These are phyloP conservation scores for Candida anutae DNA, from an alignment of 1,139 yeast species.

Conservation along the genomic window DNA sequence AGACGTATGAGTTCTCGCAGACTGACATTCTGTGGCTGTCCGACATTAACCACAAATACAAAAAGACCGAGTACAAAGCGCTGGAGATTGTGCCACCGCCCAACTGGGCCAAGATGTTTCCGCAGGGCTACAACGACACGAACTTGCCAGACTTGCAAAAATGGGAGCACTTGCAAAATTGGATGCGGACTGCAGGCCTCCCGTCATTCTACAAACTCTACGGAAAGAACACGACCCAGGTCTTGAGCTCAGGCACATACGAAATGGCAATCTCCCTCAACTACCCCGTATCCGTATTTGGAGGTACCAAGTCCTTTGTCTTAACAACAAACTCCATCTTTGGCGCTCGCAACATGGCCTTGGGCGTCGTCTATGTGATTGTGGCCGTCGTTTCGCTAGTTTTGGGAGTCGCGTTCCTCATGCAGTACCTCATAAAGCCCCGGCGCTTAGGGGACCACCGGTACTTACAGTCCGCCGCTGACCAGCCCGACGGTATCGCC, in stretches of 20 bases:
- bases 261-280: conserved; percentile 52
- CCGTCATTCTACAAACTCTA: conserved; percentile 64
- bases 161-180: conserved; percentile 50
- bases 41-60: conserved; percentile 47
- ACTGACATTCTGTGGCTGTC: conserved; percentile 62
- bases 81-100: conserved; percentile 72
- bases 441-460: conserved; percentile 40
- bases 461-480: conserved; percentile 22
- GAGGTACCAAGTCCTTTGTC: conserved; percentile 63
- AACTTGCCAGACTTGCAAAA: conserved; percentile 53
- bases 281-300: conserved; percentile 61
- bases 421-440: conserved; percentile 42
- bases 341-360: conserved; percentile 63
- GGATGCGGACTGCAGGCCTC: conserved; percentile 83
- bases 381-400: conserved; percentile 50
- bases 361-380: conserved; percentile 60
- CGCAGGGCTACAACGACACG: conserved; percentile 60
- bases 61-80: conserved; percentile 49
- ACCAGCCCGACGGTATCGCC: conserved; percentile 1
- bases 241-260: conserved; percentile 52
- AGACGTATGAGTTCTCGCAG: conserved; percentile 43
- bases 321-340: conserved; percentile 59
- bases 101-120: conserved; percentile 59
- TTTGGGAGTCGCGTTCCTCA: conserved; percentile 38
- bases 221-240: conserved; percentile 44